Evolutionary conservation across 2,329 filamentous ascomycete species (phyloP), one percentile per base, ranked within the genome.

Genomic region (Alternaria sp.): DNA sequence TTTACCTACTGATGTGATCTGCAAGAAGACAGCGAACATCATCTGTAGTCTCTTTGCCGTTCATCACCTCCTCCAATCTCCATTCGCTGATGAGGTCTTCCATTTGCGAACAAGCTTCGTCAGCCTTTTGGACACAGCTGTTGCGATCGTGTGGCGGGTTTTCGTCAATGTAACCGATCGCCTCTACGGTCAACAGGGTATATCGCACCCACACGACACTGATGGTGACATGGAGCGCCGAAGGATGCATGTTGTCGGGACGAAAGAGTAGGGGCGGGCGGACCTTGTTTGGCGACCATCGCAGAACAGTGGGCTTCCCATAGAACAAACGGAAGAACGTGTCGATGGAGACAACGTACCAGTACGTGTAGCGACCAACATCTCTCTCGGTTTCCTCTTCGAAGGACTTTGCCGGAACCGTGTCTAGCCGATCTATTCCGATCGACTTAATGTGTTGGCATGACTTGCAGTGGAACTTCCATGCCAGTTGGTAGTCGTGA

Each of bases 381-480:
- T 76, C 63, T 44, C 66, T 61, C 12, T 58, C 32, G 9, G 67
- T 50, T 51, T 77, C 74, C 21, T 75, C 73, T n/a, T 71, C 67
- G 5, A 64, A 61, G 0, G 71, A 70, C 19, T 47, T 66, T 30
- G 72, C 65, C 9, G 69, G 72, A 2, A 54, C 26, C 4, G 47
- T 49, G 43, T 76, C 73, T n/a, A 77, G 53, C 4, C 63, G 61
- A 51, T 75, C 69, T 26, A 73, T 66, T 8, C 67, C 67, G 15
- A 51, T 66, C 17, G 55, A 54, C 43, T 71, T 74, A 4, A 75
- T 19, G 25, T 62, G 71, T 1, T 74, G 71, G 52, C 71, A 77
- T 1, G 69, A 60, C 50, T 75, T 75, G 60, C 67, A 66, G 52
- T 77, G 74, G 21, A 77, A 74, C 21, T 71, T 73, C 72, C 73